Evolutionary conservation across 371 early-diverging fungal species (phyloP).

Genomic region (Umbelopsis sp.): DNA sequence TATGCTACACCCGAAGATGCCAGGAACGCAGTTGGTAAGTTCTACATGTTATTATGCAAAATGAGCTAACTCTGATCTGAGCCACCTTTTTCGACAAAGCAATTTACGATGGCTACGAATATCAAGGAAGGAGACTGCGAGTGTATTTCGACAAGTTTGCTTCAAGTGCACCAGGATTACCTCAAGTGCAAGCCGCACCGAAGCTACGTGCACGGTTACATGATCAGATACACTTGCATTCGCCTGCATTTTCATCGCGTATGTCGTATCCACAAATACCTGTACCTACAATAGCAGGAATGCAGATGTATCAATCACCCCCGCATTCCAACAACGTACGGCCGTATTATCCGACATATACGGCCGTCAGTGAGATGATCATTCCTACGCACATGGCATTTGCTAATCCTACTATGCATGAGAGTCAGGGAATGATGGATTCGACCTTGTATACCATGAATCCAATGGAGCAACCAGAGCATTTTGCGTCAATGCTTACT

Average conservation of each 20-base stretch:
- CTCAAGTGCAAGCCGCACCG: not conserved
- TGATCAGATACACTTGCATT: not conserved
- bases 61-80: not conserved
- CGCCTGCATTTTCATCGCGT: not conserved
- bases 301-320: not conserved
- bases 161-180: constrained; percentile 21
- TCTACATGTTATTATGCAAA: not conserved
- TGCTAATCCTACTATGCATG: not conserved
- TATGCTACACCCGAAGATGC: constrained; percentile 72
- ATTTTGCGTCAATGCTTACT: not conserved
- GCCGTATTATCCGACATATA: not conserved
- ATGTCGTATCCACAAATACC: not conserved
- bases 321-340: not conserved
- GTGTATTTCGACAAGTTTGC: constrained; percentile 52
- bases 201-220: not conserved
- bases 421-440: not conserved
- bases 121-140: constrained; percentile 46
- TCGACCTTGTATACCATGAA: not conserved
- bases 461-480: not conserved
- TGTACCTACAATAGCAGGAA: not conserved
- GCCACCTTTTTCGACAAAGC: constrained; percentile 22
- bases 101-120: constrained; percentile 48
- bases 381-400: not conserved
- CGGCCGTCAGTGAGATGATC: not conserved
- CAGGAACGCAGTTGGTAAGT: constrained; percentile 51